Evolutionary conservation across 345 rosid genomes (phyloP), one percentile per base, ranked within the genome.

Genomic region (Syzygium grande): DNA sequence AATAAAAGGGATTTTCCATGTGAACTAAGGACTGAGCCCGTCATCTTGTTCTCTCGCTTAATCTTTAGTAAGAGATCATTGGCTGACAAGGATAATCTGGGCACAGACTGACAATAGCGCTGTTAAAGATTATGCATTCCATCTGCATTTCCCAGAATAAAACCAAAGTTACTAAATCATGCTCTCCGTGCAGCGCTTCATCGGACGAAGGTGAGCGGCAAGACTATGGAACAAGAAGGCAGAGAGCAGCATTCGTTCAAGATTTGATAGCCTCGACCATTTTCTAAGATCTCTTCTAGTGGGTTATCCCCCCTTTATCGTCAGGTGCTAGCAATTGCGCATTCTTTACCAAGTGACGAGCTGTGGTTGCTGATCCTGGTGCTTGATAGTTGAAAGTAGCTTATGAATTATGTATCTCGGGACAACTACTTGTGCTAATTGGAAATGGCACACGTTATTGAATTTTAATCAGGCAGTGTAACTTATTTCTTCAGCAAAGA

Each of bases 171-270:
- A 34, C 83, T 38, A 38, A 73, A 8, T 38, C 49, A 73, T 73
- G 83, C 49, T 58, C 43, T 86, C 23, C 77, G 23, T 86, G 89
- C 94, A 92, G 96, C 87, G 22, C 19, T 46, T 90, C 86, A 59
- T 51, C 85, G 34, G 88, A 88, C 53, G 88, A 90, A 85, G 88
- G 52, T 55, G 63, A 84, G 53, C 87, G 85, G 85, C 73, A 90
- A 86, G 90, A 90, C 56, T 46, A 38, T 21, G 95, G 94, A 87
- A 94, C 91, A 89, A 92, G 89, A 87, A 90, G 87, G 88, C 90
- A 90, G 87, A 94, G 90, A 89, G 94, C 93, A 5, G 88, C 88
- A 54, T 95, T 94, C 51, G 90, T 89, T 52, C 93, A 91, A 88
- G 88, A 92, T 87, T 46, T 94, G 93, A 83, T 93, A 13, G 84